phyloP scores from a whole-genome alignment of 2,329 filamentous ascomycete species.

The Cryphonectria naterciae region DNA sequence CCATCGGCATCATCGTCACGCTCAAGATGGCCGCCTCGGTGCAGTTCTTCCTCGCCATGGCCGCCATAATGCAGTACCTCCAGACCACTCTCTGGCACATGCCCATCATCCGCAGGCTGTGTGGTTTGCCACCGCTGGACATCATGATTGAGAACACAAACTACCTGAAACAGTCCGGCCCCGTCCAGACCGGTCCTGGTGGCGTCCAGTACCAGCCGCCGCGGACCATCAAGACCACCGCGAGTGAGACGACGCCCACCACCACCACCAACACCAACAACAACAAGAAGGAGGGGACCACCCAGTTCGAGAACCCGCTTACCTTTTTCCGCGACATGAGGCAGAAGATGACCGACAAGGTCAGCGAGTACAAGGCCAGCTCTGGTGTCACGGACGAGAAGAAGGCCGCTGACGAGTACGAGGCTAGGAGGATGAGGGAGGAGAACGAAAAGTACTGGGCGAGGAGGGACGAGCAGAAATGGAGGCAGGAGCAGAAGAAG shows the following conservation, averaged over 20 bases:
- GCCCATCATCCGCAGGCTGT: slow-evolving; percentile 41
- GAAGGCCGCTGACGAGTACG: slow-evolving; percentile 9
- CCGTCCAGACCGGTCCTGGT: slow-evolving; percentile 4
- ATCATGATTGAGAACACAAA: slow-evolving; percentile 4
- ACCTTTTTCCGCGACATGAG: slow-evolving; percentile 9
- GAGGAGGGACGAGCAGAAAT: slow-evolving; percentile 14
- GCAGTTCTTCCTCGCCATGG: slow-evolving; percentile 65
- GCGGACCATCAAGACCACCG: slow-evolving; percentile 35
- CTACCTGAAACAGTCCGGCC: neutral
- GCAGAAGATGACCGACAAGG: slow-evolving; percentile 13
- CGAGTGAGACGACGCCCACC: slow-evolving; percentile 12
- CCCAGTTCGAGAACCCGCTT: slow-evolving; percentile 17
- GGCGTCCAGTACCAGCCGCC: slow-evolving; percentile 38
- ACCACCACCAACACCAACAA: too few species aligned
- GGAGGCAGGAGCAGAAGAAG: slow-evolving; percentile 18
- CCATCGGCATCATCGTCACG: slow-evolving; percentile 49
- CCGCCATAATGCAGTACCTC: slow-evolving; percentile 41
- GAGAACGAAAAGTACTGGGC: slow-evolving; percentile 24
- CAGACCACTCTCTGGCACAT: slow-evolving; percentile 52
- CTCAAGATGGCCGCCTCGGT: slow-evolving; percentile 51
- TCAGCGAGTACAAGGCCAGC: slow-evolving; percentile 1
- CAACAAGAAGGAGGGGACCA: neutral
- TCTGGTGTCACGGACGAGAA: slow-evolving; percentile 8
- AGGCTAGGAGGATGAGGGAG: slow-evolving; percentile 20
- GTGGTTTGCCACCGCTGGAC: slow-evolving; percentile 44